These are phyloP conservation scores for Talaromyces stipitatus DNA, from an alignment of 495 filamentous ascomycete species.

Conservation along the genomic window DNA sequence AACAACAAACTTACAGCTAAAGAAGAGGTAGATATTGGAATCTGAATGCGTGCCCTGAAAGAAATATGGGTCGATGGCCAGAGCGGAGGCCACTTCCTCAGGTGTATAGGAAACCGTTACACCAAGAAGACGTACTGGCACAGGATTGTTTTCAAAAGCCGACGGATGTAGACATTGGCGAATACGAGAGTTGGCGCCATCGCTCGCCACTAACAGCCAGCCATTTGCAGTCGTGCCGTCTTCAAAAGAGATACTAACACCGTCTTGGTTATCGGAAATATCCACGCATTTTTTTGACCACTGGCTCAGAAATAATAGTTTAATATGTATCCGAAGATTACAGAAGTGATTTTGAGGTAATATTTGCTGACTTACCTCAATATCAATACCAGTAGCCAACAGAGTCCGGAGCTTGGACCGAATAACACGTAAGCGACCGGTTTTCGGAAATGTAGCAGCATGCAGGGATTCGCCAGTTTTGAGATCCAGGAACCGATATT, in stretches of 20 bases:
- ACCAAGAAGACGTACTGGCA: slow-evolving; percentile 7
- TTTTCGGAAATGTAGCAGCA: slow-evolving; percentile 34
- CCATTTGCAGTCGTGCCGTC: slow-evolving; percentile 43
- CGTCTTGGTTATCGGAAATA: slow-evolving; percentile 9
- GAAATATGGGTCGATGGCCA: slow-evolving; percentile 50
- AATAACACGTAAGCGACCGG: slow-evolving; percentile 40
- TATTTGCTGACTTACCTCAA: slow-evolving; percentile 26
- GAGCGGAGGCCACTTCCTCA: slow-evolving; percentile 30
- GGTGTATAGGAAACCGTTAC: slow-evolving; percentile 21
- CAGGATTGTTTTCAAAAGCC: neutral
- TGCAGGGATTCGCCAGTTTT: slow-evolving; percentile 36
- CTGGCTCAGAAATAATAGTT: too few species aligned
- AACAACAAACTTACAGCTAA: slow-evolving; percentile 34
- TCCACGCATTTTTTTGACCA: slow-evolving; percentile 2
- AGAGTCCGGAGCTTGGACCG: slow-evolving; percentile 39
- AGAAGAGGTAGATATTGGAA: slow-evolving; percentile 49
- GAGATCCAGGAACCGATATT: slow-evolving; percentile 48
- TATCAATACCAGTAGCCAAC: slow-evolving; percentile 38
- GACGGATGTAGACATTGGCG: slow-evolving; percentile 24
- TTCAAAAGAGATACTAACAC: slow-evolving; percentile 39
- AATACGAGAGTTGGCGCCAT: slow-evolving; percentile 44
- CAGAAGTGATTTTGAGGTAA: too few species aligned
- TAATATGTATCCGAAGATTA: too few species aligned
- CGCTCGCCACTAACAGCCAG: slow-evolving; percentile 45
- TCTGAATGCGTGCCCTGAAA: slow-evolving; percentile 53